phyloP scores from a whole-genome alignment of 441 rosid species.

The Populus hybrid region DNA sequence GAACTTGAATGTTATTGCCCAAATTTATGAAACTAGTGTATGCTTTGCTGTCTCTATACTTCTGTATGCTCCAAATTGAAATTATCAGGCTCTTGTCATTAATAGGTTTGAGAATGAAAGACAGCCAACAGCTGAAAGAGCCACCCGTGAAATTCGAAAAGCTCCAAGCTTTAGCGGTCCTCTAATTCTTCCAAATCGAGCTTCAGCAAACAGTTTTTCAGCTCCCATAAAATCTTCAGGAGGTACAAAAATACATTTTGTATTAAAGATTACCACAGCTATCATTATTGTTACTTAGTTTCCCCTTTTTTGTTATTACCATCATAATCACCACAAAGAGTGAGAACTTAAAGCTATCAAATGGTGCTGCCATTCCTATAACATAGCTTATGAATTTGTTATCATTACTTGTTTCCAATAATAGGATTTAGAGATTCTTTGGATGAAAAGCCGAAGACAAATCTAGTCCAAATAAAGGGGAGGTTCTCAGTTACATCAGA shows the following conservation, averaged over 20 bases:
- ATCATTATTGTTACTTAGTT: neutral
- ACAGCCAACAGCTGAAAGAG: slow-evolving; percentile 43
- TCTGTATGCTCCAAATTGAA: slow-evolving; percentile 4
- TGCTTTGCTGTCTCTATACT: neutral
- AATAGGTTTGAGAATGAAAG: slow-evolving; percentile 66
- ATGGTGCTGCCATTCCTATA: neutral
- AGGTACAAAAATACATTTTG: slow-evolving; percentile 46
- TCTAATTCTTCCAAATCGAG: slow-evolving; percentile 86
- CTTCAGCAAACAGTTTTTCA: slow-evolving; percentile 96
- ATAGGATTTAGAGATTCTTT: slow-evolving; percentile 87
- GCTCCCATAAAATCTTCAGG: slow-evolving; percentile 96
- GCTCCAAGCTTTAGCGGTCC: slow-evolving; percentile 98
- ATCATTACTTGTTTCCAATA: slow-evolving; percentile 14
- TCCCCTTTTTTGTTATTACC: neutral
- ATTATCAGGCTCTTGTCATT: slow-evolving; percentile 17
- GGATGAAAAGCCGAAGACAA: slow-evolving; percentile 91
- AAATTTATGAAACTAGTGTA: neutral
- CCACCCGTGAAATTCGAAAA: slow-evolving; percentile 50
- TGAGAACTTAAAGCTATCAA: neutral
- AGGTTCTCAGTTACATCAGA: slow-evolving; percentile 97
- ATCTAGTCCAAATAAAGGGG: slow-evolving; percentile 93
- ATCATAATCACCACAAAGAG: neutral
- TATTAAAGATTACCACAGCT: slow-evolving; percentile 6
- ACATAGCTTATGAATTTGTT: neutral
- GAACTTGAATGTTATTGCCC: neutral